Percentiles rank a stretch among this genome's conserved stretches.
These are phyloP conservation scores for Saraca asoca DNA, from an alignment of 331 rosid species.

Conservation along the genomic window DNA sequence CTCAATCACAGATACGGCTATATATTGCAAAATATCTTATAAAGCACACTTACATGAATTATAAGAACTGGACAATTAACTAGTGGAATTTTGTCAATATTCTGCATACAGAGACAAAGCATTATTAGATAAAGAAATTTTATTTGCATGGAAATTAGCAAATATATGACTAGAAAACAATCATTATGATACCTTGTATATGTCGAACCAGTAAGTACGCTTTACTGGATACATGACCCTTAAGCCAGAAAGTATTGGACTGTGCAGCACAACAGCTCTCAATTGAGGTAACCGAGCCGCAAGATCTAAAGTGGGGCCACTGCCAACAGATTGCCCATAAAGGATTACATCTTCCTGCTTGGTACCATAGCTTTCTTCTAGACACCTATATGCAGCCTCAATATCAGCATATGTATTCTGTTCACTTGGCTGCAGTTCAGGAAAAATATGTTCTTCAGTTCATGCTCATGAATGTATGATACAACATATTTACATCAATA, in stretches of 20 bases:
- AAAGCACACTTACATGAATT: slow-evolving; percentile 76
- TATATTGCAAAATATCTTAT: slow-evolving; percentile 28
- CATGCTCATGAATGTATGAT: slow-evolving; percentile 7
- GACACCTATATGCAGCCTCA: slow-evolving; percentile 92
- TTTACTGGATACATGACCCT: slow-evolving; percentile 98
- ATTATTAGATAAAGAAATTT: slow-evolving; percentile 30
- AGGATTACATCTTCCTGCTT: slow-evolving; percentile 92
- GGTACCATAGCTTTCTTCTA: slow-evolving; percentile 87
- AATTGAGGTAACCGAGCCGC: slow-evolving; percentile 84
- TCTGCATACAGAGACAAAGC: slow-evolving; percentile 54
- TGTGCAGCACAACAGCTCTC: slow-evolving; percentile 89
- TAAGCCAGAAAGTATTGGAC: slow-evolving; percentile 94
- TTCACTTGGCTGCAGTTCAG: slow-evolving; percentile 83
- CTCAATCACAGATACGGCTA: slow-evolving; percentile 21
- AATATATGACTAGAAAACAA: slow-evolving; percentile 8
- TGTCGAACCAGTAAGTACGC: slow-evolving; percentile 93
- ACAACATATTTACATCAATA: slow-evolving; percentile 16
- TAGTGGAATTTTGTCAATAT: slow-evolving; percentile 85
- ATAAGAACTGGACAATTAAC: slow-evolving; percentile 91
- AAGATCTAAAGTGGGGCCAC: slow-evolving; percentile 95
- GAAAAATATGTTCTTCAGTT: slow-evolving; percentile 34
- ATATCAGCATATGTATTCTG: slow-evolving; percentile 95
- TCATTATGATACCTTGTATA: slow-evolving; percentile 66
- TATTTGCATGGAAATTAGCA: slow-evolving; percentile 21
- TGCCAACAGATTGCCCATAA: slow-evolving; percentile 97